phyloP scores from a whole-genome alignment of 176 grass and related monocot species.

The Ampelocalamus luodianensis region DNA sequence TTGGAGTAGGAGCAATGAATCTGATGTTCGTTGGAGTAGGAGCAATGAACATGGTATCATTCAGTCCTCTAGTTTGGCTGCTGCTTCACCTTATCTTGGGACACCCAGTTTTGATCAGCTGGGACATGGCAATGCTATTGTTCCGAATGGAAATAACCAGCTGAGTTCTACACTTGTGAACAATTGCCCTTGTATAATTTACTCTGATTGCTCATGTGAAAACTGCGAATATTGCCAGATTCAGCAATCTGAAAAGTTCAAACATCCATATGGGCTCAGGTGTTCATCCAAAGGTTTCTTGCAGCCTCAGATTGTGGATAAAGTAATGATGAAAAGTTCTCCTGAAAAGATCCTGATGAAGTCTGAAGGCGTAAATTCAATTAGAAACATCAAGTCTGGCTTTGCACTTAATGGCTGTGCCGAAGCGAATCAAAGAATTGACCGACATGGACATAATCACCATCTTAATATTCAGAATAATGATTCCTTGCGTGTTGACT shows the following conservation, averaged over 20 bases:
- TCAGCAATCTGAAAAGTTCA: conserved; percentile 42
- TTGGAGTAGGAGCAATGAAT: conserved; percentile 30
- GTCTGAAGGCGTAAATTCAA: conserved; percentile 42
- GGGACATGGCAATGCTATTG: background rate
- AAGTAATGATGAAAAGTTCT: conserved; percentile 2
- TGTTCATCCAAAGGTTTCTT: conserved; percentile 18
- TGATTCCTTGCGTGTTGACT: conserved; percentile 17
- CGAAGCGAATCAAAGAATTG: conserved; percentile 10
- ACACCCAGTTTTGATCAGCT: conserved; percentile 17
- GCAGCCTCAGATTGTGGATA: conserved; percentile 10
- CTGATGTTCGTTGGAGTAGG: conserved; percentile 37
- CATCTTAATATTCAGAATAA: conserved; percentile 2
- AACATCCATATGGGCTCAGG: conserved; percentile 17
- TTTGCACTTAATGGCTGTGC: background rate
- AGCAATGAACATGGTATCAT: conserved; percentile 24
- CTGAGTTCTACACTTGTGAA: conserved; percentile 27
- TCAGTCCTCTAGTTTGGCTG: conserved; percentile 6
- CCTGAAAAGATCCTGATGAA: conserved; percentile 46
- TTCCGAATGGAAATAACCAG: conserved; percentile 35
- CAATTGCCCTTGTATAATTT: conserved; percentile 34
- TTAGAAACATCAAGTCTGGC: conserved; percentile 32
- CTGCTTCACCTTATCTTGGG: conserved; percentile 31
- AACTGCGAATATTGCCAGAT: conserved; percentile 43
- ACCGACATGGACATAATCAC: background rate
- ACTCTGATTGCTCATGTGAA: conserved; percentile 39